phyloP scores from a whole-genome alignment of 192 early-diverging fungal species.

The Phlyctochytrium arcticum region DNA sequence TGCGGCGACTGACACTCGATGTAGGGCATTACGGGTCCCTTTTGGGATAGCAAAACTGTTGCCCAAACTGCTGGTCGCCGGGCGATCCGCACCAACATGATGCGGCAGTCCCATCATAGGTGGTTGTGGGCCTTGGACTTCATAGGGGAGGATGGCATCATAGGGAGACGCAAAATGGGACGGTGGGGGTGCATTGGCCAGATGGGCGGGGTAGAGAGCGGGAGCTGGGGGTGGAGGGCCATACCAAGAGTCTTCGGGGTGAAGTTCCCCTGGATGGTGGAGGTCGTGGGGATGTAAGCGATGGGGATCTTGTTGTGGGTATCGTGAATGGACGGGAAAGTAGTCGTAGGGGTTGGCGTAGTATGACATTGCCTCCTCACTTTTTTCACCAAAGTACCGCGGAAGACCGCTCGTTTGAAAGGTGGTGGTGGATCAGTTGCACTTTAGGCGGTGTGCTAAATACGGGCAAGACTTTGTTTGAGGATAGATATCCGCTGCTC shows the following conservation, averaged over 20 bases:
- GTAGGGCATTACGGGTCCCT: constrained; percentile 15
- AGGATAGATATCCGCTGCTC: no score
- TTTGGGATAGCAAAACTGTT: constrained; percentile 24
- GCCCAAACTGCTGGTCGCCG: constrained; percentile 8
- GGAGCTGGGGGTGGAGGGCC: constrained; percentile 10
- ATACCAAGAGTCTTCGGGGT: constrained; percentile 12
- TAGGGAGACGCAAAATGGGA: neutral
- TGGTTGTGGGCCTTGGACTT: no score
- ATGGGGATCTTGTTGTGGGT: neutral
- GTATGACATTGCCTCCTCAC: neutral
- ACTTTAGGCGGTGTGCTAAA: no score
- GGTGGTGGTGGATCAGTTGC: no score
- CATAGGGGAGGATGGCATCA: constrained; percentile 2
- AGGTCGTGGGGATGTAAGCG: neutral
- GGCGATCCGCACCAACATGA: constrained; percentile 3
- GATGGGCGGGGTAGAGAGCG: constrained; percentile 9
- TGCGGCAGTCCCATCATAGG: no score
- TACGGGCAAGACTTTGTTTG: no score
- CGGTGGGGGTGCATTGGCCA: neutral
- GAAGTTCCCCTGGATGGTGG: neutral
- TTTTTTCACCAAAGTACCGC: no score
- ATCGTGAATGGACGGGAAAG: neutral
- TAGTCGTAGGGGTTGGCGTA: neutral
- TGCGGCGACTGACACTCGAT: neutral
- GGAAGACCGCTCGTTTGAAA: no score